phyloP scores from a whole-genome alignment of 2,329 filamentous ascomycete species.

The Aspergillus sp. region DNA sequence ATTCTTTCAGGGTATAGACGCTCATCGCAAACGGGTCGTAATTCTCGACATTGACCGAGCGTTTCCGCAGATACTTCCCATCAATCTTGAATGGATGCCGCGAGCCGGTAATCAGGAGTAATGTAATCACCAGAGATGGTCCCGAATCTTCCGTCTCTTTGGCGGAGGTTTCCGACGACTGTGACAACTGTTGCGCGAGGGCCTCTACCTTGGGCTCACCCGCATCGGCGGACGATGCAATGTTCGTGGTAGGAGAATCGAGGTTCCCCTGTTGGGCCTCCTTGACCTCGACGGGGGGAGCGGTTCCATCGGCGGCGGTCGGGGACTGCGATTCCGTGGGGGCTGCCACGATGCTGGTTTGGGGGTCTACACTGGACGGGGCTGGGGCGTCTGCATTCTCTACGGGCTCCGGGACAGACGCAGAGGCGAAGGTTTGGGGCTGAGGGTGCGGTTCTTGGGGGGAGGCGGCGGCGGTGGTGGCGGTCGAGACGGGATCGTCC shows the following conservation, averaged over 20 bases:
- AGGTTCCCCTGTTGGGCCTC: conserved; percentile 3
- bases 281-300: conserved; percentile 15
- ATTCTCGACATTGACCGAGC: conserved; percentile 73
- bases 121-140: conserved; percentile 60
- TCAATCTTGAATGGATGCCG: conserved; percentile 89
- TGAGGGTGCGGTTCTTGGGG: conserved; percentile 19
- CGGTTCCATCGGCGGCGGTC: conserved; percentile 21
- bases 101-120: conserved; percentile 77
- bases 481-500: conserved; percentile 16
- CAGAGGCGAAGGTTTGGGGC: conserved; percentile 10
- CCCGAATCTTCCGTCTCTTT: conserved; percentile 40
- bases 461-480: conserved; percentile 17
- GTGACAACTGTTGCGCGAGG: conserved; percentile 19
- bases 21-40: conserved; percentile 85
- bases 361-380: conserved; percentile 10
- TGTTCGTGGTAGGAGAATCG: conserved; percentile 10
- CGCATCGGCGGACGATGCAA: conserved; percentile 18
- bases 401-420: conserved; percentile 9
- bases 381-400: conserved; percentile 11
- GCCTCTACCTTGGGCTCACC: conserved; percentile 23
- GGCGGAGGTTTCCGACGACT: conserved; percentile 26
- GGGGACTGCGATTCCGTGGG: conserved; percentile 18
- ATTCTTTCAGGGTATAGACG: conserved; percentile 88
- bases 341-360: conserved; percentile 7
- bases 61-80: conserved; percentile 77